A percentile compares a stretch with the other conserved stretches of the same genome.
These are phyloP conservation scores for Mycosphaerella arachidis DNA, from an alignment of 2,329 filamentous ascomycete genomes.

Conservation along the genomic window DNA sequence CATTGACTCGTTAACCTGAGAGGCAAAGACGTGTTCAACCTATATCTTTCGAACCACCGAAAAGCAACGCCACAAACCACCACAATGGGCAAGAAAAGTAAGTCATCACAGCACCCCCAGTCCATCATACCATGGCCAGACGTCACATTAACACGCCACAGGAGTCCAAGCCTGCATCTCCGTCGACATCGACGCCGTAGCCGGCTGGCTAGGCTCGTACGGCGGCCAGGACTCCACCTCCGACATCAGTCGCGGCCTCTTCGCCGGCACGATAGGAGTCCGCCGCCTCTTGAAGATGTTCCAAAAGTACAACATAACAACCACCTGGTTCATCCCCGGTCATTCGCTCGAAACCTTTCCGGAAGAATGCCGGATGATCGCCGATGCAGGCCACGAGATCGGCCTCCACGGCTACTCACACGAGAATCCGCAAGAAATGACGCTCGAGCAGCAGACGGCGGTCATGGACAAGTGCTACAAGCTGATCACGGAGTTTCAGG, in stretches of 20 bases:
- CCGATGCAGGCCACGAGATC: conserved; percentile 62
- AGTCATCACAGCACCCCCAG: background rate
- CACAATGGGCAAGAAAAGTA: conserved; percentile 10
- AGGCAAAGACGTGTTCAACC: too few relatives aligned
- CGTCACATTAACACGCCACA: conserved; percentile 10
- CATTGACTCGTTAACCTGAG: too few relatives aligned
- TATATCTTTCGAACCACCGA: background rate
- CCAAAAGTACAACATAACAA: conserved; percentile 66
- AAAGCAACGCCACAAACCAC: background rate
- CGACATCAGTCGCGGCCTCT: conserved; percentile 64
- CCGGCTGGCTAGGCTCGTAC: conserved; percentile 72
- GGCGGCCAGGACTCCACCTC: conserved; percentile 67
- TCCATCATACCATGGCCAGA: background rate
- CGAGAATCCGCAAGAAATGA: conserved; percentile 70
- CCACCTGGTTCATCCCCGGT: conserved; percentile 62
- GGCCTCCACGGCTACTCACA: conserved; percentile 70
- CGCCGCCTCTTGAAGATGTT: conserved; percentile 66
- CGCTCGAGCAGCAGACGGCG: conserved; percentile 67
- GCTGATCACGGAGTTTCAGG: conserved; percentile 64
- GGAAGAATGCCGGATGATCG: conserved; percentile 58
- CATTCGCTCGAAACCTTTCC: conserved; percentile 64
- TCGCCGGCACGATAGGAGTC: conserved; percentile 63
- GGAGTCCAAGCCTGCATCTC: conserved; percentile 33
- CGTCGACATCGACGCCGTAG: conserved; percentile 71
- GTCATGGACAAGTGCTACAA: conserved; percentile 71